These are phyloP conservation scores for Lizanozyma gosingica DNA, from an alignment of 1,139 yeast species.

Conservation along the genomic window DNA sequence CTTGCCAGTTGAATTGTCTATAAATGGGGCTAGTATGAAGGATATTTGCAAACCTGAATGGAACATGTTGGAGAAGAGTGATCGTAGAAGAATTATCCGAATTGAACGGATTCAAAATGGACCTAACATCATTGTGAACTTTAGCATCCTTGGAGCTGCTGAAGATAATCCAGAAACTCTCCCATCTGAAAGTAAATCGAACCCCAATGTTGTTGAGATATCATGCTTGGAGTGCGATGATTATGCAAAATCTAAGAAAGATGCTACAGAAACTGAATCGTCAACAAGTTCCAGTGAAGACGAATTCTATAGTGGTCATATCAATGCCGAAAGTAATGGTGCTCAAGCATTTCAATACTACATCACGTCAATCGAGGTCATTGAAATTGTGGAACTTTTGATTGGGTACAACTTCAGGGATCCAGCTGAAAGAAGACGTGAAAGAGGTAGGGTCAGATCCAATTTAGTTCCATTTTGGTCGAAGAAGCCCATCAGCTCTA, in stretches of 20 bases:
- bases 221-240: constrained; percentile 45
- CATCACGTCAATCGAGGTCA: constrained; percentile 59
- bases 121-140: constrained; percentile 36
- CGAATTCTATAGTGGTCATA: constrained; percentile 8
- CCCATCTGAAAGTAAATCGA: constrained; percentile 24
- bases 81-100: constrained; percentile 48
- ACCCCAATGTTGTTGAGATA: constrained; percentile 48
- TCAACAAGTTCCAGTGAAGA: constrained; percentile 6
- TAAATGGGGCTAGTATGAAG: constrained; percentile 35
- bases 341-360: constrained; percentile 29
- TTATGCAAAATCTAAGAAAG: constrained; percentile 23
- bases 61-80: constrained; percentile 36
- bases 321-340: background rate
- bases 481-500: constrained; percentile 47
- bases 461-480: constrained; percentile 66
- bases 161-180: constrained; percentile 33
- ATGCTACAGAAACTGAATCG: constrained; percentile 11
- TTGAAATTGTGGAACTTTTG: constrained; percentile 52
- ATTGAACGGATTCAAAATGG: constrained; percentile 46
- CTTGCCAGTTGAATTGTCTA: constrained; percentile 37
- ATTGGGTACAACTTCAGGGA: constrained; percentile 42
- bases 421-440: constrained; percentile 44
- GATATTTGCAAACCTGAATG: constrained; percentile 45
- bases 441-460: constrained; percentile 55
- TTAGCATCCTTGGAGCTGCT: constrained; percentile 46